Evolutionary conservation across 192 early-diverging fungal genomes (phyloP).

Genomic region (Spizellomyces sp.): DNA sequence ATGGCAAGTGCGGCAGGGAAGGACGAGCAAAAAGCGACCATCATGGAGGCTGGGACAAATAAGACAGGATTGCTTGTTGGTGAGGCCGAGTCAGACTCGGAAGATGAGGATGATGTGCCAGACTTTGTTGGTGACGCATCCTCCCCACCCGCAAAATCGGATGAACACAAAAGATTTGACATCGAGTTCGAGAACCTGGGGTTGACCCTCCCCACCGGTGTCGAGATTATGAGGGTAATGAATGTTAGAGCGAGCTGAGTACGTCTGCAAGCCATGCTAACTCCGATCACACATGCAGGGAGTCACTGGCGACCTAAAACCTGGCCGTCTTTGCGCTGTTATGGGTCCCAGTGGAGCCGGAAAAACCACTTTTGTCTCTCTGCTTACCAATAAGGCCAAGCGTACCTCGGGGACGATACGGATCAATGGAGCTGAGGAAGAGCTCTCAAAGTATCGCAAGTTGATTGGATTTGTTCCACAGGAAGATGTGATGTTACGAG

Average conservation of each 20-base stretch:
- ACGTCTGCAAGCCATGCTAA: not conserved
- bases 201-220: conserved; percentile 41
- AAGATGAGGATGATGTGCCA: conserved; percentile 18
- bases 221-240: conserved; percentile 48
- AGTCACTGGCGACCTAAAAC: conserved; percentile 58
- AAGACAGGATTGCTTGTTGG: not conserved
- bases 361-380: conserved; percentile 63
- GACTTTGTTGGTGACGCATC: conserved; percentile 7
- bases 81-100: not conserved
- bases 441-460: conserved; percentile 64
- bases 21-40: not conserved
- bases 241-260: not conserved
- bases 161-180: conserved; percentile 49
- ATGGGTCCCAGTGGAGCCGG: conserved; percentile 58
- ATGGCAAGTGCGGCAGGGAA: not conserved
- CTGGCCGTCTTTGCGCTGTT: conserved; percentile 59
- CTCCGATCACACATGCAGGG: conserved; percentile 22
- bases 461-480: conserved; percentile 76
- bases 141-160: conserved; percentile 6
- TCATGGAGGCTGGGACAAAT: not conserved
- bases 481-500: conserved; percentile 70
- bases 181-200: conserved; percentile 57
- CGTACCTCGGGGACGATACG: conserved; percentile 54
- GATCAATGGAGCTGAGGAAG: conserved; percentile 61
- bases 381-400: conserved; percentile 65